These are phyloP conservation scores for Linanthus parryae DNA, from an alignment of 148 eudicot species.

Conservation along the genomic window DNA sequence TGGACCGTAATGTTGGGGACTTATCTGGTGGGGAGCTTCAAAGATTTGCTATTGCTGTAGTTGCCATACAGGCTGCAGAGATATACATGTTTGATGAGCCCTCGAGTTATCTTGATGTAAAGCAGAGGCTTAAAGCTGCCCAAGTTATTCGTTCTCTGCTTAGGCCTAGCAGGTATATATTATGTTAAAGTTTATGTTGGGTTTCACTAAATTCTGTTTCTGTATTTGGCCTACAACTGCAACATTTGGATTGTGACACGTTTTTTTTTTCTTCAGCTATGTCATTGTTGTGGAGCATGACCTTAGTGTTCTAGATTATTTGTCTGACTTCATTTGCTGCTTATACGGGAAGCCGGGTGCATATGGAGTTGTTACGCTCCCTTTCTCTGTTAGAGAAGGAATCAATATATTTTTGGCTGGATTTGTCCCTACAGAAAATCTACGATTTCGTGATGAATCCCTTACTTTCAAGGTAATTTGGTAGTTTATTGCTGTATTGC, in stretches of 20 bases:
- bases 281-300: conserved; percentile 99
- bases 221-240: neutral
- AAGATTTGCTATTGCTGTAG: conserved; percentile 94
- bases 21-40: conserved; percentile 95
- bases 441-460: conserved; percentile 89
- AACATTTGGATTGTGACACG: neutral
- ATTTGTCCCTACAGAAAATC: conserved; percentile 94
- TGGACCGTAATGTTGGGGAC: conserved; percentile 91
- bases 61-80: conserved; percentile 75
- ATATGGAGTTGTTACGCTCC: conserved; percentile 97
- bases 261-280: conserved; percentile 42
- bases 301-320: conserved; percentile 90
- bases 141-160: conserved; percentile 86
- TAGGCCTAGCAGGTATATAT: conserved; percentile 63
- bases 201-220: neutral
- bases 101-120: conserved; percentile 95
- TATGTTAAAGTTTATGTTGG: neutral
- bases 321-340: conserved; percentile 95
- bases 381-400: conserved; percentile 99
- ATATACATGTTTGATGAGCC: conserved; percentile 98
- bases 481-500: neutral
- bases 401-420: conserved; percentile 93
- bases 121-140: conserved; percentile 96
- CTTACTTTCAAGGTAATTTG: conserved; percentile 83
- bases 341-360: conserved; percentile 97